Evolutionary conservation across 805 yeast genomes (phyloP), one percentile per base, ranked within the genome.

Genomic region (Sporopachydermia lactativora): DNA sequence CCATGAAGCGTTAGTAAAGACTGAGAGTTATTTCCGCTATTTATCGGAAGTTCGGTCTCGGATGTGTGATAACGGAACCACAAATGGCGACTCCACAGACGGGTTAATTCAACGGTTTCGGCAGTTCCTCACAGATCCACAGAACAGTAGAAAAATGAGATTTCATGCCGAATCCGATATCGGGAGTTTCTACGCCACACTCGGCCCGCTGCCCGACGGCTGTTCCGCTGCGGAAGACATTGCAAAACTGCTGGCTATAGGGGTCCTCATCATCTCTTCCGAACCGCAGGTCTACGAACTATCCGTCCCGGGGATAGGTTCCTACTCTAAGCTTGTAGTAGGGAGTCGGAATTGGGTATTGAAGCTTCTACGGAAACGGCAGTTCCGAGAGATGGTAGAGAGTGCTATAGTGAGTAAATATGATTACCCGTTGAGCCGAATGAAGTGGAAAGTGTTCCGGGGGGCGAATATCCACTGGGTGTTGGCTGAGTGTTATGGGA

Each of bases 401-500:
- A 43, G 51, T 3, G 39, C 31, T 24, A 44, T 64, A 15, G 45
- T 38, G n/a, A 60, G 53, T 4, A 49, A 51, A 37, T 58, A 59
- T 44, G 51, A 48, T 11, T 35, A 46, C 8, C 31, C 31, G 13
- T n/a, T 8, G 31, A 47, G 54, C 24, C 54, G 53, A 39, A 35
- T 39, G 13, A 50, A 50, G 36, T 63, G 75, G 57, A 57, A 60
- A 34, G 73, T 73, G 2, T 65, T 70, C 44, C 61, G 62, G 39
- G 81, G 80, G 1, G 64, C 63, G 41, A 67, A 61, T 38, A 52
- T 75, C 19, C 57, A 65, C 38, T 74, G 78, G 79, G 57, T 70
- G 3, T 54, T 75, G 37, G 73, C 70, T 6, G 79, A 73, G 43
- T 64, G 71, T 4, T 59, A 64, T 40, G 80, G 80, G 2, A 64